A percentile compares a stretch with the other conserved stretches of the same genome.
phyloP scores from a whole-genome alignment of 2,329 filamentous ascomycete species.

The Myriosclerotinia curreyana region DNA sequence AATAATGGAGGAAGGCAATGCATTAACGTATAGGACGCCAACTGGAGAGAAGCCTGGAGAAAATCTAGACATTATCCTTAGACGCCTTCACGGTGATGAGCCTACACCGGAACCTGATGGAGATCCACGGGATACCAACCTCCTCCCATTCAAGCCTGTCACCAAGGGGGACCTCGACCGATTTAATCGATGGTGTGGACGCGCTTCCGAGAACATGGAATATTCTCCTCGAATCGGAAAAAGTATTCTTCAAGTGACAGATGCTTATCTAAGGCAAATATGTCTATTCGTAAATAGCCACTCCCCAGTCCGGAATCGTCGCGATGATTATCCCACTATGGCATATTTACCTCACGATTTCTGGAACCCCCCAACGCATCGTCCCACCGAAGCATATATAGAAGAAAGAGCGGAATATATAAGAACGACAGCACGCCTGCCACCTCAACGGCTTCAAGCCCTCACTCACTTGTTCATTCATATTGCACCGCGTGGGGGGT shows the following conservation, averaged over 20 bases:
- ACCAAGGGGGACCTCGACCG: not conserved
- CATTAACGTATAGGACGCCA: not conserved
- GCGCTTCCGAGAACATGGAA: rapidly evolving
- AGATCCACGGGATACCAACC: slow-evolving; percentile 1
- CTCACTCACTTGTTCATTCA: slow-evolving; percentile 15
- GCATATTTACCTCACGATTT: slow-evolving; percentile 11
- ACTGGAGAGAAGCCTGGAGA: not conserved
- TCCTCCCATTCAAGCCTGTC: not conserved
- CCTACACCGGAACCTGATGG: not conserved
- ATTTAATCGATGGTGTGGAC: not conserved
- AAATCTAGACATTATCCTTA: not conserved
- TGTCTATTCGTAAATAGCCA: slow-evolving; percentile 10
- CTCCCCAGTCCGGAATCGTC: not conserved
- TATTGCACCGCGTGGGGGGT: not conserved
- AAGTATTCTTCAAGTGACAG: slow-evolving; percentile 2
- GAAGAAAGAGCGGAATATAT: slow-evolving; percentile 8
- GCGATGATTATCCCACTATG: slow-evolving; percentile 6
- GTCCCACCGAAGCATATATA: slow-evolving; percentile 6
- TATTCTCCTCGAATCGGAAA: not conserved
- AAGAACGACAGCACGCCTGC: not conserved
- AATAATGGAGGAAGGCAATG: not conserved
- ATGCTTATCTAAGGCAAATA: slow-evolving; percentile 10
- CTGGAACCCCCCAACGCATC: not conserved
- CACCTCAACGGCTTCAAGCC: not conserved
- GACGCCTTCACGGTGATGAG: not conserved